Base-by-base conservation (phyloP, 139 green algal species). In the Micromonas pusilla region DNA sequence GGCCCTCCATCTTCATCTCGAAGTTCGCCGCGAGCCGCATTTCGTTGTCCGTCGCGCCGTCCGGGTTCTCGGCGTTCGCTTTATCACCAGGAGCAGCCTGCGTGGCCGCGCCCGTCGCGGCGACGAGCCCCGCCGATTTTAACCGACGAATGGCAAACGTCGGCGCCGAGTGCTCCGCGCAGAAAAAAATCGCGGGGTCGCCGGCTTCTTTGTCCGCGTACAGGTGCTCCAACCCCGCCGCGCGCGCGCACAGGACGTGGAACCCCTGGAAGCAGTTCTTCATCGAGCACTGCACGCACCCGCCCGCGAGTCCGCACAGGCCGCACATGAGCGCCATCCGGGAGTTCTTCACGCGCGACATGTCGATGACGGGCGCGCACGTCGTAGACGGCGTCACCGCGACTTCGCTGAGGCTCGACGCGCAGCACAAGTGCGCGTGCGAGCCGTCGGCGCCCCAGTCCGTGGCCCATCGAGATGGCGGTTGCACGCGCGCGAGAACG, bases 211-310 rank as follows among this genome's bases (percentile, higher is more conserved):
- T 62, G 37, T 28, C 68, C 19, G 45, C 9, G 45, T 57, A 57
- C 20, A 75, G 68, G 20, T 9, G n/a, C 37, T 33, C 68, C n/a
- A 62, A 21, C 1, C 38, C 38, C 2, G 31, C 31, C 21, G 23
- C 36, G 32, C 68, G 26, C 20, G 37, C 68, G 36, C 68, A 75
- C 3, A 75, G 37, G 1, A 36, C 34, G 30, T 75, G 68, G 6
- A 75, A 75, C 1, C 34, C 68, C 26, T 75, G n/a, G 37, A 63
- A 75, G 30, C 68, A 75, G 28, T 75, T 75, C 2, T 75, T 38
- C 68, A 75, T 75, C 21, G 37, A 28, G 68, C 68, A 75, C 38
- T 75, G 68, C 36, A 39, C 53, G 6, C 68, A 75, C 23, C 23
- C 68, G 13, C 68, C 68, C 6, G 25, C 37, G 2, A 62, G 34